phyloP scores from a whole-genome alignment of 1,284 basidiomycete species.

The Marasmius tenuissimus region DNA sequence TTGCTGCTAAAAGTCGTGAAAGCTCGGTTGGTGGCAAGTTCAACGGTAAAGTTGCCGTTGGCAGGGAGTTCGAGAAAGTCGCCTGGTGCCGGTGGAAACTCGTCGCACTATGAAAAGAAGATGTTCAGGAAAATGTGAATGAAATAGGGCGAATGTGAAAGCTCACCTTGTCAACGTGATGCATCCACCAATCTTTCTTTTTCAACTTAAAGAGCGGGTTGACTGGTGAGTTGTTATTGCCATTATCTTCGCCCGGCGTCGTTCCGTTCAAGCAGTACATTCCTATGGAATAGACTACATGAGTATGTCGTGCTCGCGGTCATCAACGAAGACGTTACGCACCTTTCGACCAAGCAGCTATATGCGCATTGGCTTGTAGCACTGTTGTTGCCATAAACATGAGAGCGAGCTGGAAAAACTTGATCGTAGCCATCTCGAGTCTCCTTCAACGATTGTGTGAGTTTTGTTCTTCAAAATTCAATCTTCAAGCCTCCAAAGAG shows the following conservation, averaged over 20 bases:
- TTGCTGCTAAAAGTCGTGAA: conserved; percentile 13
- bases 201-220: conserved; percentile 41
- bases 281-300: neutral
- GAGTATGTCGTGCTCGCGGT: neutral
- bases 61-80: conserved; percentile 50
- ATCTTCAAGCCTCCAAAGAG: too few species aligned
- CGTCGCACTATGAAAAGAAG: conserved; percentile 33
- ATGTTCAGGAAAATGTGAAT: neutral
- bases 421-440: neutral
- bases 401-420: neutral
- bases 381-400: neutral
- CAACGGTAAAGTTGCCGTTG: conserved; percentile 26
- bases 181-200: conserved; percentile 38
- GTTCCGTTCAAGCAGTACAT: conserved; percentile 48
- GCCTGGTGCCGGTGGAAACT: conserved; percentile 42
- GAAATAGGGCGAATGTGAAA: neutral
- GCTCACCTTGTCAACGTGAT: conserved; percentile 38
- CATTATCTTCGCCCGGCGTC: conserved; percentile 27
- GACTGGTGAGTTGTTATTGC: conserved; percentile 39
- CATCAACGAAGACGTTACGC: neutral
- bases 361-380: conserved; percentile 30
- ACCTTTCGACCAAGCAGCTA: conserved; percentile 37
- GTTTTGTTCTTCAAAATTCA: neutral
- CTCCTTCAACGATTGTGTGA: neutral
- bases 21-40: conserved; percentile 18